These are phyloP conservation scores for Cadophora gregata DNA, from an alignment of 2,329 filamentous ascomycete species.

Conservation along the genomic window DNA sequence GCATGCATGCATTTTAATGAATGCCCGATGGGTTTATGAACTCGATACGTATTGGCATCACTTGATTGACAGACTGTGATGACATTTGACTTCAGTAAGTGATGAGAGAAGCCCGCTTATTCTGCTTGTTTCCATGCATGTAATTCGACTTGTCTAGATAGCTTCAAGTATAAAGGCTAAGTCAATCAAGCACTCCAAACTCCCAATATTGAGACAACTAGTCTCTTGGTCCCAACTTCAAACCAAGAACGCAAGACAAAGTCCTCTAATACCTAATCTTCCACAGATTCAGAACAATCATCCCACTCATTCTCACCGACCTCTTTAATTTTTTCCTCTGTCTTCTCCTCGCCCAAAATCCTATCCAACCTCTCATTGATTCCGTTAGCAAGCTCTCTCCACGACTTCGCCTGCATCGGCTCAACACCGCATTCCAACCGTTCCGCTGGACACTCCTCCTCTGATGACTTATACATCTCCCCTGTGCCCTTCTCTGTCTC, in stretches of 20 bases:
- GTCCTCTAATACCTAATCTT: background rate
- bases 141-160: no score
- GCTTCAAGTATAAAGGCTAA: no score
- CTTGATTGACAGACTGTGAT: background rate
- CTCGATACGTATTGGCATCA: background rate
- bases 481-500: background rate
- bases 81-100: background rate
- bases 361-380: no score
- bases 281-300: background rate
- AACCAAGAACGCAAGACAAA: background rate
- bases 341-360: no score
- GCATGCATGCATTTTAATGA: conserved; percentile 12
- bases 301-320: background rate
- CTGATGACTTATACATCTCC: no score
- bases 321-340: no score
- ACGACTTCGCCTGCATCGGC: no score
- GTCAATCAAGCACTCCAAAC: background rate
- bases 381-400: no score
- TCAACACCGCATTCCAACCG: no score
- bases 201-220: background rate
- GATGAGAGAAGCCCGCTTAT: no score
- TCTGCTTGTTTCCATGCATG: no score
- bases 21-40: conserved; percentile 10
- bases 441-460: no score
- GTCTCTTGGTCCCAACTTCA: background rate